Percentiles rank a stretch among this genome's conserved stretches.
Conservation (phyloP, 805 yeast genomes). For the Candida succiphila region DNA sequence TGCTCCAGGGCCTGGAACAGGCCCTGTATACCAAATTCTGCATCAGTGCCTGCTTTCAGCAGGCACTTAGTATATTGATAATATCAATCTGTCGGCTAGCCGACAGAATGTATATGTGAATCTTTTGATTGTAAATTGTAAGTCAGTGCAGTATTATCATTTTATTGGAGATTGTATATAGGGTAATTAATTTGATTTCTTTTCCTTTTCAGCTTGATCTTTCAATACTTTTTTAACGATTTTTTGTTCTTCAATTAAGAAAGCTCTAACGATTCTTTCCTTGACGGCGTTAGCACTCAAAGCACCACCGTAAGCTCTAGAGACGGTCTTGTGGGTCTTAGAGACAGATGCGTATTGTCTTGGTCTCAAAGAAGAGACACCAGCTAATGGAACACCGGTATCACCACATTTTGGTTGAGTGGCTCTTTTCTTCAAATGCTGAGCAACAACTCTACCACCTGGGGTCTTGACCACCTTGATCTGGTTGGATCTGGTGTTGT, state of each 20-base stretch:
- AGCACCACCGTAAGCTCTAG: conserved; percentile 99
- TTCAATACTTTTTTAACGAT: conserved; percentile 98
- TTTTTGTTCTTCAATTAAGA: conserved; percentile 99
- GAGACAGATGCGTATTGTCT: conserved; percentile 93
- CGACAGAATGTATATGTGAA: too few species aligned
- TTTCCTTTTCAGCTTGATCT: conserved; percentile 88
- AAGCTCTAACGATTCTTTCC: conserved; percentile 99
- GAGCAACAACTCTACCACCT: conserved; percentile 98
- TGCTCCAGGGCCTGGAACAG: too few species aligned
- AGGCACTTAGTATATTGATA: too few species aligned
- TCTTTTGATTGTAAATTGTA: not conserved
- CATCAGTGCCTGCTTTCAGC: too few species aligned
- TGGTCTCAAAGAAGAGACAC: conserved; percentile 92
- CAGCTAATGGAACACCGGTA: conserved; percentile 60
- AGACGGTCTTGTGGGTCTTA: conserved; percentile 95
- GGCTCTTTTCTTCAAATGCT: conserved; percentile 90
- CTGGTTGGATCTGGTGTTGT: conserved; percentile 99
- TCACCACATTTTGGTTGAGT: conserved; percentile 86
- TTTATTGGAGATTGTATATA: too few species aligned
- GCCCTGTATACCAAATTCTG: too few species aligned
- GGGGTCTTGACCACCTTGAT: conserved; percentile 99
- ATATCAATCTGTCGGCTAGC: too few species aligned
- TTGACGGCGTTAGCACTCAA: conserved; percentile 98
- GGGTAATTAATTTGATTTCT: conserved; percentile 9
- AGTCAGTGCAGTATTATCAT: not conserved